A percentile compares a stretch with the other conserved stretches of the same genome.
Evolutionary conservation across 2,329 filamentous ascomycete species (phyloP).

Genomic region (Fusarium sp.): DNA sequence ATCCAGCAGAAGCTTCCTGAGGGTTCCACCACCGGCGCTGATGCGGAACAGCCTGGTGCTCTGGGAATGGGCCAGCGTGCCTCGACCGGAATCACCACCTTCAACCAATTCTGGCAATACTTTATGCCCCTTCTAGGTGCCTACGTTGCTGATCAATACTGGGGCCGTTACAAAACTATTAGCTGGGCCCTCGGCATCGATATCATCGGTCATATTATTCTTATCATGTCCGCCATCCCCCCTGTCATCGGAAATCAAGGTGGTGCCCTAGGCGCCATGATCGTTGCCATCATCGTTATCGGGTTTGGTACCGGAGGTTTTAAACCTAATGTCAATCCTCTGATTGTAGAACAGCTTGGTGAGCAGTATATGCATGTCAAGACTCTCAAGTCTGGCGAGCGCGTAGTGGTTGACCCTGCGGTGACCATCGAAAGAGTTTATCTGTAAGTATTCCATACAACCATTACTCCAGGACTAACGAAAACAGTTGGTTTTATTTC

Average conservation of each 20-base stretch:
- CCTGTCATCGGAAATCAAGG: conserved; percentile 67
- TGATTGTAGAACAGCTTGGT: conserved; percentile 75
- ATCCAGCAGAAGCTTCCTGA: conserved; percentile 69
- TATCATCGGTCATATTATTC: conserved; percentile 74
- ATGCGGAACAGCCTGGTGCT: conserved; percentile 62
- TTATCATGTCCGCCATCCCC: conserved; percentile 75
- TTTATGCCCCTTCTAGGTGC: conserved; percentile 69
- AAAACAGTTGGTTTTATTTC: conserved; percentile 74
- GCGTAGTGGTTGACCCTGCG: conserved; percentile 74
- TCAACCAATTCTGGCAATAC: conserved; percentile 73
- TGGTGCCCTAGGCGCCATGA: conserved; percentile 71
- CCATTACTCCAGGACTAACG: neutral
- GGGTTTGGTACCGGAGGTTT: conserved; percentile 79
- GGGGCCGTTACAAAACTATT: conserved; percentile 78
- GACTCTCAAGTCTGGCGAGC: conserved; percentile 67
- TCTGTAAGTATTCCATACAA: neutral
- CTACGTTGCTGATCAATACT: conserved; percentile 67
- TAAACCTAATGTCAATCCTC: conserved; percentile 78
- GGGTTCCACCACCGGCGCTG: conserved; percentile 68
- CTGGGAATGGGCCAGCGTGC: conserved; percentile 70
- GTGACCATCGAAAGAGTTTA: conserved; percentile 73
- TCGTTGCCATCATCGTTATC: conserved; percentile 68
- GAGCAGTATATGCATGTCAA: conserved; percentile 67
- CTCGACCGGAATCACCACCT: conserved; percentile 59
- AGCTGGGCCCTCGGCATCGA: conserved; percentile 71